Evolutionary conservation across 148 eudicot genomes (phyloP).

Genomic region (Dysphania ambrosioides): DNA sequence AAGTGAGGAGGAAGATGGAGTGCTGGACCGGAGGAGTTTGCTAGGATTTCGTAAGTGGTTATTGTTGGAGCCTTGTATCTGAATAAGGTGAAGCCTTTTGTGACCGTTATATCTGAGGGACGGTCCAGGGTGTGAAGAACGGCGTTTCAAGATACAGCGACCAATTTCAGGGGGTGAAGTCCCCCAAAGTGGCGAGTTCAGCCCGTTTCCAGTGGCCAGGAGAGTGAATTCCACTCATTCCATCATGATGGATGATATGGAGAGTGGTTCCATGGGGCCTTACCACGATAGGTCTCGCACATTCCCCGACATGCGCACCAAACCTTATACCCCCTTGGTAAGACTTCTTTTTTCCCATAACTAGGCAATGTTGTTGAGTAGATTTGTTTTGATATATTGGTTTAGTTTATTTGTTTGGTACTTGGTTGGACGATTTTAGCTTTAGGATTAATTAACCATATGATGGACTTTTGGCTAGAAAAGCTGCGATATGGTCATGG

Average conservation of each 20-base stretch:
- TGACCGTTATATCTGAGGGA: constrained; percentile 4
- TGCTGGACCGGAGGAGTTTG: constrained; percentile 9
- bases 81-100: constrained; percentile 21
- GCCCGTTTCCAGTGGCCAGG: constrained; percentile 56
- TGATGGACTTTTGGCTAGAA: not conserved
- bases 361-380: constrained; percentile 13
- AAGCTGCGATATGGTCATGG: not conserved
- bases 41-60: constrained; percentile 17
- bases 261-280: constrained; percentile 65
- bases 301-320: constrained; percentile 87
- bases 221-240: constrained; percentile 68
- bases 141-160: constrained; percentile 60
- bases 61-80: constrained; percentile 21
- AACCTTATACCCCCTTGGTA: constrained; percentile 83
- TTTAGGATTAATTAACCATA: constrained; percentile 3
- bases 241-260: constrained; percentile 83
- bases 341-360: constrained; percentile 18
- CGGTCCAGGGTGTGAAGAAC: constrained; percentile 23
- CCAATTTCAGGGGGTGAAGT: constrained; percentile 85
- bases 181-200: constrained; percentile 69
- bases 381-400: not conserved
- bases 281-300: constrained; percentile 80
- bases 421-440: not conserved
- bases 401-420: constrained; percentile 11
- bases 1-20: constrained; percentile 23